Percentiles rank a stretch among this genome's conserved stretches.
These are phyloP conservation scores for Lodderomyces parapsilosis DNA, from an alignment of 1,139 yeast genomes.

Conservation along the genomic window DNA sequence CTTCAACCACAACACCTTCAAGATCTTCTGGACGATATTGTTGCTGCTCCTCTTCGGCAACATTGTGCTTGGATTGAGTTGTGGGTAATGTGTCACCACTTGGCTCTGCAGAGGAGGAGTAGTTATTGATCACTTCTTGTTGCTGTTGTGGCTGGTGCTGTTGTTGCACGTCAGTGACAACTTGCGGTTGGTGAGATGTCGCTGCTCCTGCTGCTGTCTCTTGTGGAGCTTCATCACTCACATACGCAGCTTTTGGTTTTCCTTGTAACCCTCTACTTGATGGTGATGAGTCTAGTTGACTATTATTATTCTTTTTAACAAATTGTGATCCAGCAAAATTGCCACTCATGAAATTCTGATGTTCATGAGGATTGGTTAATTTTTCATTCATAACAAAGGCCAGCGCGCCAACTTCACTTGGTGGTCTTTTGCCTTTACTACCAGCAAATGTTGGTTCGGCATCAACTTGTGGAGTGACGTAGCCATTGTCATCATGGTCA, in stretches of 20 bases:
- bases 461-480: conserved; percentile 2
- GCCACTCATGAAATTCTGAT: neutral
- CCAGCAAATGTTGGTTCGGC: conserved; percentile 4
- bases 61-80: conserved; percentile 8
- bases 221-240: conserved; percentile 1
- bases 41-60: neutral
- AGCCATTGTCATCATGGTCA: neutral
- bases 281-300: neutral
- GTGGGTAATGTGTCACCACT: conserved; percentile 10
- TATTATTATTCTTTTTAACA: neutral
- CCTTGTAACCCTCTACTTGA: neutral
- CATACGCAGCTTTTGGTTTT: neutral
- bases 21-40: neutral
- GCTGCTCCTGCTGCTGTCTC: neutral
- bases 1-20: conserved; percentile 2
- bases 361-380: neutral
- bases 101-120: conserved; percentile 5
- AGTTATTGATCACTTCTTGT: neutral
- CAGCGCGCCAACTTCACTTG: conserved; percentile 5
- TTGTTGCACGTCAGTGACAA: neutral
- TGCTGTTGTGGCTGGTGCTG: conserved; percentile 1
- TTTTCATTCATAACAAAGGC: conserved; percentile 8
- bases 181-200: neutral
- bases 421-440: neutral
- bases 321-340: conserved; percentile 6